Evolutionary conservation across 495 filamentous ascomycete genomes (phyloP).

Genomic region (Lindgomyces ingoldianus): DNA sequence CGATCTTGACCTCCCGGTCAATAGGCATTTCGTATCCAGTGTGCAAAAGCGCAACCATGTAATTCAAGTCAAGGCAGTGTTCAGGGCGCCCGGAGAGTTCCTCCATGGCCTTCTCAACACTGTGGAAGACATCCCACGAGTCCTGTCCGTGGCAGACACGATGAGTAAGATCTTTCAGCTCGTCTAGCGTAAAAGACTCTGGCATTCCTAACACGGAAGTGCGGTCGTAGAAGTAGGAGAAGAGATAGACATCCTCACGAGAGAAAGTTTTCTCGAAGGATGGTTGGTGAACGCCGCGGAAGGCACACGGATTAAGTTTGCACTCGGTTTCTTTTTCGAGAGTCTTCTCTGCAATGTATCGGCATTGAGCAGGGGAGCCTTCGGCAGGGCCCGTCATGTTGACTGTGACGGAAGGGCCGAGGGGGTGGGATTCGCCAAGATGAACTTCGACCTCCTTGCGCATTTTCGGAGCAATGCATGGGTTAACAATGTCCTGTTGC

Average conservation of each 20-base stretch:
- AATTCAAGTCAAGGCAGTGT: slow-evolving; percentile 91
- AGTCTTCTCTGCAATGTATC: slow-evolving; percentile 83
- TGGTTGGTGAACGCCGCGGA: slow-evolving; percentile 95
- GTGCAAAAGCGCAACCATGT: slow-evolving; percentile 88
- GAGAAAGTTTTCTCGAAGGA: slow-evolving; percentile 90
- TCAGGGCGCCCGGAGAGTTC: slow-evolving; percentile 81
- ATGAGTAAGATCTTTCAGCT: slow-evolving; percentile 78
- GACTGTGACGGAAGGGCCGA: slow-evolving; percentile 63
- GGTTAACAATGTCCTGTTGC: slow-evolving; percentile 70
- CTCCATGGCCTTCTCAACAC: slow-evolving; percentile 68
- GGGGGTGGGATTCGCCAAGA: slow-evolving; percentile 61
- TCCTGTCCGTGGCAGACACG: slow-evolving; percentile 79
- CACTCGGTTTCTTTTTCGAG: slow-evolving; percentile 84
- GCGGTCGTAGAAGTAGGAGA: slow-evolving; percentile 97
- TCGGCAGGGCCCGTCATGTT: slow-evolving; percentile 83
- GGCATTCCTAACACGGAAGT: slow-evolving; percentile 91
- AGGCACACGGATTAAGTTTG: slow-evolving; percentile 85
- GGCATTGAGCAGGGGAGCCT: slow-evolving; percentile 78
- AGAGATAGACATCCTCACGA: slow-evolving; percentile 88
- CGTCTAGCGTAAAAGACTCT: slow-evolving; percentile 84
- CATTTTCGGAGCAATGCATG: slow-evolving; percentile 85
- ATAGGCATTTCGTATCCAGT: slow-evolving; percentile 98
- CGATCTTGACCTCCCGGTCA: slow-evolving; percentile 91
- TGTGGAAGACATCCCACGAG: slow-evolving; percentile 75
- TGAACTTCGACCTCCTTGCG: slow-evolving; percentile 65